Percentiles rank a stretch among this genome's conserved stretches.
phyloP scores from a whole-genome alignment of 208 protist genomes.

The Leishmania turanica region DNA sequence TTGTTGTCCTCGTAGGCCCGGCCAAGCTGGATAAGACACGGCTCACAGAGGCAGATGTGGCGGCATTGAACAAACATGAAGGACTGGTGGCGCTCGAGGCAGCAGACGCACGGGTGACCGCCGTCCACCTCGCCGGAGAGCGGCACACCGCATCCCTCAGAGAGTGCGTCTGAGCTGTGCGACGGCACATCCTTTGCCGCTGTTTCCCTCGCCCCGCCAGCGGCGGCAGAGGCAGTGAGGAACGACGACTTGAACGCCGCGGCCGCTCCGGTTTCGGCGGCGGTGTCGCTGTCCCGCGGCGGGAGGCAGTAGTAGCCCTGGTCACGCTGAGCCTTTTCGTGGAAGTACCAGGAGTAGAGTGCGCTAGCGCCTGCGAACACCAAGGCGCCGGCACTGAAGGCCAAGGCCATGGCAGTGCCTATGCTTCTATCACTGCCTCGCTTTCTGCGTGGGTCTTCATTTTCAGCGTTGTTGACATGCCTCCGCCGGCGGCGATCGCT shows the following conservation, averaged over 20 bases:
- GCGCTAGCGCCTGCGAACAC: not conserved
- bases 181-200: not conserved
- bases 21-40: conserved; percentile 21
- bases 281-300: not conserved
- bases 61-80: conserved; percentile 32
- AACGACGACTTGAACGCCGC: not conserved
- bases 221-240: not conserved
- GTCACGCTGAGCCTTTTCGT: not conserved
- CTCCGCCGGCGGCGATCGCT: not conserved
- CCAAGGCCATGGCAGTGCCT: not conserved
- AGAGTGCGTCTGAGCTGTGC: not conserved
- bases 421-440: not conserved
- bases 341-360: not conserved
- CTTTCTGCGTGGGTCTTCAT: not conserved
- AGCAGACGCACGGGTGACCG: conserved; percentile 16
- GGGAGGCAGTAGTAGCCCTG: conserved; percentile 9
- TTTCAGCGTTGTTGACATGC: not conserved
- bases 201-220: not conserved
- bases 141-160: not conserved
- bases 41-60: conserved; percentile 36
- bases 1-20: conserved; percentile 11
- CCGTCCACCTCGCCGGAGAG: not conserved
- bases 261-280: not conserved
- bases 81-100: conserved; percentile 5
- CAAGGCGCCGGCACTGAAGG: not conserved